A percentile compares a stretch with the other conserved stretches of the same genome.
Evolutionary conservation across 1,284 basidiomycete species (phyloP).

Genomic region (Cryptococcus neoformans): DNA sequence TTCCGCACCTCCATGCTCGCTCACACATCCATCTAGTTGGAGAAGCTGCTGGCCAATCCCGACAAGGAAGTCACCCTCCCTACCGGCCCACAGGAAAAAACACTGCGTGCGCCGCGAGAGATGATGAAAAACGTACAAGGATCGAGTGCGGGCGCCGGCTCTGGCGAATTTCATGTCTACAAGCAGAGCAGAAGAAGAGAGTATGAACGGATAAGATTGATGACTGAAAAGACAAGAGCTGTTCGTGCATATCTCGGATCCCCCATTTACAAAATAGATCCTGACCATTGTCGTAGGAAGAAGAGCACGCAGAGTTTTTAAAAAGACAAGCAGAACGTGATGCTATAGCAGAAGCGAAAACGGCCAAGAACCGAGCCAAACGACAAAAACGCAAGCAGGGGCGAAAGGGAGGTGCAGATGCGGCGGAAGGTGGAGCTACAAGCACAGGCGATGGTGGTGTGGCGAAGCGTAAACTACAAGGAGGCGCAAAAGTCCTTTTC

Average conservation of each 20-base stretch:
- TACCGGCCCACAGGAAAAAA: constrained; percentile 56
- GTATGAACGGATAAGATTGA: constrained; percentile 86
- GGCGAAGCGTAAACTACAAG: constrained; percentile 40
- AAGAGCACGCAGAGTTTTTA: constrained; percentile 63
- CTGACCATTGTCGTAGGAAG: constrained; percentile 55
- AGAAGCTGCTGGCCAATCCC: constrained; percentile 82
- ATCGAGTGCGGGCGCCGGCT: constrained; percentile 81
- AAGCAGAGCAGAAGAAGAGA: constrained; percentile 91
- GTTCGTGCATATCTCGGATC: constrained; percentile 52
- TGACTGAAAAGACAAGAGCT: constrained; percentile 78
- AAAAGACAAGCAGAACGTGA: constrained; percentile 63
- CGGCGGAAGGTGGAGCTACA: constrained; percentile 5
- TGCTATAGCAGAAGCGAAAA: constrained; percentile 72
- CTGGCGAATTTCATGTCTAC: constrained; percentile 97
- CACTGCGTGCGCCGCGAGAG: constrained; percentile 74
- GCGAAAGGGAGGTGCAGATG: constrained; percentile 49
- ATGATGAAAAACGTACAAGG: constrained; percentile 99
- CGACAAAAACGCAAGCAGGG: constrained; percentile 82
- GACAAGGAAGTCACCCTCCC: constrained; percentile 74
- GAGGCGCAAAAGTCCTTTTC: constrained; percentile 29
- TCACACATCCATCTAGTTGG: constrained; percentile 57
- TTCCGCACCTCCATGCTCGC: background rate
- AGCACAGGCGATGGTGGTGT: constrained; percentile 11
- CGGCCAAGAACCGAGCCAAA: constrained; percentile 86
- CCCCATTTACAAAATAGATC: background rate